Conservation (phyloP, 2,329 filamentous ascomycete genomes). For the Arachnomyces sp. region DNA sequence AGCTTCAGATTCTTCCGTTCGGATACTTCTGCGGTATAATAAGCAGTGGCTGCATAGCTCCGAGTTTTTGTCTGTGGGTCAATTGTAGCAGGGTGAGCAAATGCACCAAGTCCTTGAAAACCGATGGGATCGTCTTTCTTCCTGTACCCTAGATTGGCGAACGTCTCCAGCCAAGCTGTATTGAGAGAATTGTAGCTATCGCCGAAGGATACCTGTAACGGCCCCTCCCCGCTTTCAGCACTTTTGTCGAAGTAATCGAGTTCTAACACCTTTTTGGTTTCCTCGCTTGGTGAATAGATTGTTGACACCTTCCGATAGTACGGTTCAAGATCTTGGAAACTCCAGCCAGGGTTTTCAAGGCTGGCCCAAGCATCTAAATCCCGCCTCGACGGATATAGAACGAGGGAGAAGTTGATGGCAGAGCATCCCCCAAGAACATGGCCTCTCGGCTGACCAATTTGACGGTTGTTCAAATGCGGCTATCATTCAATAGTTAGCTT, state of each 20-base stretch:
- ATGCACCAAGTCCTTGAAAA: constrained; percentile 33
- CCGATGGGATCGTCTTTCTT: constrained; percentile 23
- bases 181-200: constrained; percentile 25
- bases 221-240: constrained; percentile 14
- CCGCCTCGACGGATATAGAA: constrained; percentile 11
- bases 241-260: constrained; percentile 13
- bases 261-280: constrained; percentile 9
- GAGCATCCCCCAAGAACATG: constrained; percentile 5
- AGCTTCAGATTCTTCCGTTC: constrained; percentile 41
- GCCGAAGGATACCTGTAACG: constrained; percentile 18
- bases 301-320: constrained; percentile 43
- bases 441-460: constrained; percentile 13
- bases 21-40: constrained; percentile 29
- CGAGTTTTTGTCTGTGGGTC: constrained; percentile 27
- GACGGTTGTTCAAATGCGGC: constrained; percentile 11
- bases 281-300: constrained; percentile 21
- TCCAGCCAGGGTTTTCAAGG: constrained; percentile 41
- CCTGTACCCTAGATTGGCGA: constrained; percentile 15
- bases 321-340: constrained; percentile 38
- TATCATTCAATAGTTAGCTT: constrained; percentile 7
- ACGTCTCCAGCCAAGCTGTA: constrained; percentile 19
- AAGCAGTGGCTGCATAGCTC: constrained; percentile 37
- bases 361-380: constrained; percentile 41
- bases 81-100: constrained; percentile 24
- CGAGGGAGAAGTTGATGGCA: constrained; percentile 3